Base-by-base conservation (phyloP, 331 rosid species). In the Spiraea crenata region DNA sequence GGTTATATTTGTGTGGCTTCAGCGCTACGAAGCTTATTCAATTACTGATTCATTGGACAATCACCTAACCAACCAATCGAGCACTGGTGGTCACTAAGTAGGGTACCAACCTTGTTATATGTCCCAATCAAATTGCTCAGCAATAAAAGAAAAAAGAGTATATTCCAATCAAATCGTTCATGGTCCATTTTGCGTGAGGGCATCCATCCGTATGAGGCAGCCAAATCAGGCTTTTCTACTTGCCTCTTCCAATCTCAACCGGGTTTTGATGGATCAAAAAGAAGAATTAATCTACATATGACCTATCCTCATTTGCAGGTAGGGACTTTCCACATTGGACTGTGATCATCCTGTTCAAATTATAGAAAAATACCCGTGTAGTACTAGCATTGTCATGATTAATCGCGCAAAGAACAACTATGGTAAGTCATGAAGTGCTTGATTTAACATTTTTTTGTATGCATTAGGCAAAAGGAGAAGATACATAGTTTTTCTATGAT, bases 1-100 rank as follows among this genome's bases (percentile, higher is more conserved):
- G n/a, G n/a, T n/a, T n/a, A n/a, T n/a, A n/a, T n/a, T n/a, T 38
- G 50, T 67, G 59, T 67, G 72, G 35, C 13, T 54, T 44, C 54
- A 6, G 17, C 20, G 4, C 25, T 1, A 19, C 9, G 41, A 69
- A 70, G 63, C 65, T 25, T 10, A 42, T 42, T 25, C 31, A 5
- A 42, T 42, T 10, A 12, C 13, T 19, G 3, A 19, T 5, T 44
- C n/a, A 12, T 25, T 64, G 40, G 6, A 13, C 34, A 67, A 67
- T 49, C 39, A 45, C 41, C 37, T 49, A 67, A 17, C 60, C 25
- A 67, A n/a, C 37, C 16, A 38, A 67, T 51, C 38, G 11, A 37
- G 0, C 7, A 16, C 13, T n/a, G 17, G 50, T 14, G 49, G 16
- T 40, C 49, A n/a, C 48, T 61, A 20, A 35, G 16, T 16, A 48